Evolutionary conservation across 2,329 filamentous ascomycete species (phyloP).

Genomic region (Sporothrix schenckii): DNA sequence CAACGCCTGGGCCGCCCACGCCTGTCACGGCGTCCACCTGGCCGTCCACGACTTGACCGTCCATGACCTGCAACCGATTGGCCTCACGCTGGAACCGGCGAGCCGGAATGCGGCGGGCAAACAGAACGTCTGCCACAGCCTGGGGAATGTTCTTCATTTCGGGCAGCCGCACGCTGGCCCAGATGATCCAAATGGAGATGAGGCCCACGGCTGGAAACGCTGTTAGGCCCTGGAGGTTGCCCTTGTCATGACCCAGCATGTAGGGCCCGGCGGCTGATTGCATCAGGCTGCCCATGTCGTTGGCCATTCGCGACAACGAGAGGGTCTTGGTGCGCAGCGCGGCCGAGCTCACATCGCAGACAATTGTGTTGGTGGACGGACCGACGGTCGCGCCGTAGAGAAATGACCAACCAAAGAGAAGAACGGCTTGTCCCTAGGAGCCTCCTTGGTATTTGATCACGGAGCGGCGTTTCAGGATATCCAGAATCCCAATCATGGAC

Average conservation of each 20-base stretch:
- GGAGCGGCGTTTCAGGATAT: slow-evolving; percentile 44
- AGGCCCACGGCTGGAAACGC: slow-evolving; percentile 34
- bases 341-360: slow-evolving; percentile 35
- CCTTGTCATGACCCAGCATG: slow-evolving; percentile 35
- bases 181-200: slow-evolving; percentile 31
- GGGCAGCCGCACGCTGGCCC: slow-evolving; percentile 35
- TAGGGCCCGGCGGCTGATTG: slow-evolving; percentile 37
- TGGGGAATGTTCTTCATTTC: slow-evolving; percentile 35
- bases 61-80: background rate
- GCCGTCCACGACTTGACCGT: background rate
- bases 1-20: background rate
- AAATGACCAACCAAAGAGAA: slow-evolving; percentile 50
- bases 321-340: slow-evolving; percentile 36
- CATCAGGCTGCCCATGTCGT: slow-evolving; percentile 34
- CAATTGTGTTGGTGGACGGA: slow-evolving; percentile 36
- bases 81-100: slow-evolving; percentile 29
- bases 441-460: slow-evolving; percentile 38
- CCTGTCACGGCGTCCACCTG: background rate
- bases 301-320: slow-evolving; percentile 34
- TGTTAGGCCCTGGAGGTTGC: slow-evolving; percentile 35
- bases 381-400: slow-evolving; percentile 35
- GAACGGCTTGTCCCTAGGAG: slow-evolving; percentile 48
- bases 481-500: slow-evolving; percentile 50
- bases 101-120: slow-evolving; percentile 30
- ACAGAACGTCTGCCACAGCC: slow-evolving; percentile 36